Evolutionary conservation across 1,139 yeast species (phyloP), one percentile per base, ranked within the genome.

Genomic region (Pichia sp.): DNA sequence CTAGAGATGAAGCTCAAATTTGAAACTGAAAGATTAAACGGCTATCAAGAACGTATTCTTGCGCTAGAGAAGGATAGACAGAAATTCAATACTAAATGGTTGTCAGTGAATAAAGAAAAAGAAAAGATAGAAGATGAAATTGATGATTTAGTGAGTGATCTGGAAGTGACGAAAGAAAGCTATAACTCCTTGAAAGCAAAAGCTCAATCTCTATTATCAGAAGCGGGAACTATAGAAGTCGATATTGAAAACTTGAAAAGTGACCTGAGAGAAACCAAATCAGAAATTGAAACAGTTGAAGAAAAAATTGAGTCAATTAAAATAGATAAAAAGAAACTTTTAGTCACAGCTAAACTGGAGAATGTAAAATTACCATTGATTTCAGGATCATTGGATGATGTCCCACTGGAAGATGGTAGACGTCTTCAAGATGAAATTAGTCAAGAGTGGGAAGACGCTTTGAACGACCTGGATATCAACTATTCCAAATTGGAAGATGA

Each of bases 261-360:
- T 7, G 72, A 71, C 35, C 51, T 70, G 1, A 51, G 57, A 2
- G 48, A 51, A 4, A 34, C 62, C 1, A 60, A 60, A 36, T 72
- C 68, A 48, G 64, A 65, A 31, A 62, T 71, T 4, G 60, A 67
- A 2, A 63, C 59, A 23, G 52, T 66, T 5, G 81, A 79, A 50
- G 87, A 79, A 53, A 71, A 71, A 33, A 57, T 77, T 4, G 79
- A 81, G 41, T 76, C 75, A 49, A 61, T 71, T 5, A 79, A 74
- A 49, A 63, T 79, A 27, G 85, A 80, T 44, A 74, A 85, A 53
- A 68, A 79, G 5, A 75, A 77, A 52, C 66, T 79, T 29, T 68
- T 88, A 51, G 79, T 83, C 52, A 79, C 78, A 51, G 85, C 95
- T 63, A 85, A 85, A 56, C 73, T 90, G 50, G 86, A 85, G 45